Percentiles rank a stretch among this genome's conserved stretches.
phyloP scores from a whole-genome alignment of 371 early-diverging fungal species.

The Mortierella sp. region DNA sequence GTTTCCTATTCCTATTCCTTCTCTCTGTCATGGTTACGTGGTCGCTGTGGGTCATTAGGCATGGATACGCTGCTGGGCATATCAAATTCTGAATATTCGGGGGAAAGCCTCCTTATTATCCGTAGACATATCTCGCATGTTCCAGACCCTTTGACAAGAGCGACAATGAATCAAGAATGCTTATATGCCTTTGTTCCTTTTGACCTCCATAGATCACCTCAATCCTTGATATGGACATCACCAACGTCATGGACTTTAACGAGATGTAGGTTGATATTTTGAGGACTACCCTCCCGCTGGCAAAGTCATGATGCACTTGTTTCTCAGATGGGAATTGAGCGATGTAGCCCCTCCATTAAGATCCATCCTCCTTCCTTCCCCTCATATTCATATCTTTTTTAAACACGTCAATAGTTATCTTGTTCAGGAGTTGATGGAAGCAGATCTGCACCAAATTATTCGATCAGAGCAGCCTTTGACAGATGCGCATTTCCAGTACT shows the following conservation, averaged over 20 bases:
- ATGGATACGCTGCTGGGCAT: not conserved
- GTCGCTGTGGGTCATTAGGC: not conserved
- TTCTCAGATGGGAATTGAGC: not conserved
- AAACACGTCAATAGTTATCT: slow-evolving; percentile 65
- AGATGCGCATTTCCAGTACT: slow-evolving; percentile 98
- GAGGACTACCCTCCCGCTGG: too few relatives aligned
- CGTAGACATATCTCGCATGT: not conserved
- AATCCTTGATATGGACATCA: slow-evolving; percentile 82
- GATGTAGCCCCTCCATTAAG: not conserved
- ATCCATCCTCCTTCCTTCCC: not conserved
- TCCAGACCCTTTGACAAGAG: not conserved
- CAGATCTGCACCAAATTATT: slow-evolving; percentile 98
- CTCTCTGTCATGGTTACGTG: not conserved
- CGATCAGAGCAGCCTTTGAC: slow-evolving; percentile 95
- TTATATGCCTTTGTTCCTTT: slow-evolving; percentile 1
- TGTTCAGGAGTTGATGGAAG: slow-evolving; percentile 97
- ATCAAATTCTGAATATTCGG: too few relatives aligned
- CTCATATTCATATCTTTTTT: not conserved
- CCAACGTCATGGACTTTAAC: slow-evolving; percentile 77
- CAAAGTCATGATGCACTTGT: not conserved
- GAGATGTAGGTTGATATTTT: slow-evolving; percentile 74
- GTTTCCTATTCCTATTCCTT: not conserved
- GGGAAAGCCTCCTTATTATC: not conserved
- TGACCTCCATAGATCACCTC: slow-evolving; percentile 80
- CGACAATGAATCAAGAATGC: not conserved